These are phyloP conservation scores for Globisporangium acanthophoron DNA, from an alignment of 352 stramenopile genomes.

Conservation along the genomic window DNA sequence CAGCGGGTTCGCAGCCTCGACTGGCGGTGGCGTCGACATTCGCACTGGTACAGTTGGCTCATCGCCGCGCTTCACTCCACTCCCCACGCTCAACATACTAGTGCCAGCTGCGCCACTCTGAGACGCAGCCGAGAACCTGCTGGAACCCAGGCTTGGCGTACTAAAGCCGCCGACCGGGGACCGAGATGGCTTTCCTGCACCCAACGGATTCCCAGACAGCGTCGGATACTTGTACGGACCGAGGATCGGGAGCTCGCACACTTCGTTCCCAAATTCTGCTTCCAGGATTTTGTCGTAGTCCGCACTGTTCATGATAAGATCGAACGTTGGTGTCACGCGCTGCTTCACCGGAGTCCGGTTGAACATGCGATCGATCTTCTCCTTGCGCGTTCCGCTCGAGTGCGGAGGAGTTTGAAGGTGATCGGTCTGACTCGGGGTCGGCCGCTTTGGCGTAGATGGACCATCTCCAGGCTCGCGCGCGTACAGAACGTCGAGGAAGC, in stretches of 20 bases:
- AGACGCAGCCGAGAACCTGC: conserved; percentile 3
- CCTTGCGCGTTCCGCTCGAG: conserved; percentile 8
- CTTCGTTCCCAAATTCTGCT: conserved; percentile 18
- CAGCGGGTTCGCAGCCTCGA: conserved; percentile 18
- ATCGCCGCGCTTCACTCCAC: neutral
- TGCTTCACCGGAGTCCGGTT: conserved; percentile 13
- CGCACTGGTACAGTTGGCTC: neutral
- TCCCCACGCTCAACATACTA: neutral
- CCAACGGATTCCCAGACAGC: conserved; percentile 6
- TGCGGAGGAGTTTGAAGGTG: conserved; percentile 4
- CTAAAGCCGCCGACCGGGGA: conserved; percentile 16
- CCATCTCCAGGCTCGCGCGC: conserved; percentile 5
- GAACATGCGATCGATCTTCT: conserved; percentile 19
- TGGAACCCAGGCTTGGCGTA: neutral
- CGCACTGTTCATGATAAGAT: conserved; percentile 24
- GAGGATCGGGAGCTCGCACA: conserved; percentile 22
- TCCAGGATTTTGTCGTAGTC: conserved; percentile 25
- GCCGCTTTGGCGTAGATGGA: neutral
- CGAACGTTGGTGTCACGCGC: conserved; percentile 11
- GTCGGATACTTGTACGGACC: conserved; percentile 24
- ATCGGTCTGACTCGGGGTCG: neutral
- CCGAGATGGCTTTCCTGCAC: neutral
- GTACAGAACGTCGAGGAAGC: conserved; percentile 19
- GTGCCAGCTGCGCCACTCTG: neutral
- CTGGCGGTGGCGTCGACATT: conserved; percentile 6